Base-by-base conservation (phyloP, 1,284 basidiomycete genomes). In the Pseudozyma tsukubaensis region DNA sequence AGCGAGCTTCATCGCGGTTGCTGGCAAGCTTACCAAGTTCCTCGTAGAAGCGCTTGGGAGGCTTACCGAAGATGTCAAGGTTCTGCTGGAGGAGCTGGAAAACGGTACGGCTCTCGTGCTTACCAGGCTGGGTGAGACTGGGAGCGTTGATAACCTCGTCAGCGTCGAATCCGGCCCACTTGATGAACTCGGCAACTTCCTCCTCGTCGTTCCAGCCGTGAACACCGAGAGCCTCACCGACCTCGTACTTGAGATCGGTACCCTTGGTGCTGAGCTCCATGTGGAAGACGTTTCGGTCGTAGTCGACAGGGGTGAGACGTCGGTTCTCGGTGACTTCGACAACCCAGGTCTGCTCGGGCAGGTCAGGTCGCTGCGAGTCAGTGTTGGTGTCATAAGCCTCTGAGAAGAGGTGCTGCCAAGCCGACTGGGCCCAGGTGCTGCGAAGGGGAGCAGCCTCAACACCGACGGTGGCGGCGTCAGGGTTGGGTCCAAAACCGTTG, bases 281-380 rank as follows among this genome's bases (percentile, higher is more conserved):
- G 86, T 99, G 96, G 89, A 99, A 99, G 62, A 99, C 94, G 86
- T 99, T 98, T 75, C 97, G 92, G 86, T 98, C 93, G 86, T 99
- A 99, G 75, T 96, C 93, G 77, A 89, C 85, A 39, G 97, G 97
- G 0, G 96, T 99, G 57, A 99, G 89, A 36, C 96, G 92, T 55
- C 91, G 90, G 87, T 98, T 98, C 85, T 97, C 95, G 8, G 91
- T 90, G 83, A 95, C 95, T 18, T 92, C 94, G 68, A 98, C 91
- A 70, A 98, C 90, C 89, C 89, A 98, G 36, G 94, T 98, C 83
- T 92, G 91, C 74, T 98, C 97, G 14, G 91, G 87, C 40, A 92
- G 84, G 82, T 97, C 94, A 24, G 96, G 97, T 42, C 92, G 92
- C 50, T 83, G 67, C 7, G 77, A 47, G 11, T 61, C 50, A 11